These are phyloP conservation scores for Sporobolomyces pararoseus DNA, from an alignment of 768 basidiomycete genomes.

Conservation along the genomic window DNA sequence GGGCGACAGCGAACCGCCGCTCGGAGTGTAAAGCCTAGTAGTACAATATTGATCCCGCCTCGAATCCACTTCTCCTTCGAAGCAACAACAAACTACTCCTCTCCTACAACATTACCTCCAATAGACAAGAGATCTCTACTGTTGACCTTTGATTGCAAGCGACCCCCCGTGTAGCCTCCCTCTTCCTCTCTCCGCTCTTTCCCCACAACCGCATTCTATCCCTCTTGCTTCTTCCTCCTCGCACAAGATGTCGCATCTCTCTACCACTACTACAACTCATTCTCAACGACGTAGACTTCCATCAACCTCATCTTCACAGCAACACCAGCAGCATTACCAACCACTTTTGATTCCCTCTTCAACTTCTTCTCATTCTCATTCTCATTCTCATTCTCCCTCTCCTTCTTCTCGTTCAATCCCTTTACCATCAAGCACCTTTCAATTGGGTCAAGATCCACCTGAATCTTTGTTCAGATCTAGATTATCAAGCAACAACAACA, in stretches of 20 bases:
- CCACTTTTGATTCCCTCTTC: not conserved
- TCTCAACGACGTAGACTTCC: not conserved
- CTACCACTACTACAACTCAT: not conserved
- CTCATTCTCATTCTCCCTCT: too few relatives aligned
- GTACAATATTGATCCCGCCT: too few relatives aligned
- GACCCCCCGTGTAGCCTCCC: not conserved
- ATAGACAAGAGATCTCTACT: too few relatives aligned
- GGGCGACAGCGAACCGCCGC: too few relatives aligned
- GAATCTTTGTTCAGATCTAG: not conserved
- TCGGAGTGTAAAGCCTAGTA: too few relatives aligned
- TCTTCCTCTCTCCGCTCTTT: not conserved
- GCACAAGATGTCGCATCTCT: conserved; percentile 5
- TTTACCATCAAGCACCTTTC: not conserved
- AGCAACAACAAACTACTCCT: too few relatives aligned
- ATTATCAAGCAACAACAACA: not conserved
- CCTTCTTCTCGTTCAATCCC: not conserved
- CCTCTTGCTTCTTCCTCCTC: not conserved
- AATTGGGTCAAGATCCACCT: not conserved
- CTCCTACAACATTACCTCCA: too few relatives aligned
- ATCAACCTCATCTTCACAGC: too few relatives aligned
- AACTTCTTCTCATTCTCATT: not conserved
- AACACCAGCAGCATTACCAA: not conserved
- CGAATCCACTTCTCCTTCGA: too few relatives aligned
- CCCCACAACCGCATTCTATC: not conserved
- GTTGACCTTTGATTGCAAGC: too few relatives aligned